Evolutionary conservation across 352 stramenopile species (phyloP), one percentile per base, ranked within the genome.

Genomic region (Pythium phragmiticola): DNA sequence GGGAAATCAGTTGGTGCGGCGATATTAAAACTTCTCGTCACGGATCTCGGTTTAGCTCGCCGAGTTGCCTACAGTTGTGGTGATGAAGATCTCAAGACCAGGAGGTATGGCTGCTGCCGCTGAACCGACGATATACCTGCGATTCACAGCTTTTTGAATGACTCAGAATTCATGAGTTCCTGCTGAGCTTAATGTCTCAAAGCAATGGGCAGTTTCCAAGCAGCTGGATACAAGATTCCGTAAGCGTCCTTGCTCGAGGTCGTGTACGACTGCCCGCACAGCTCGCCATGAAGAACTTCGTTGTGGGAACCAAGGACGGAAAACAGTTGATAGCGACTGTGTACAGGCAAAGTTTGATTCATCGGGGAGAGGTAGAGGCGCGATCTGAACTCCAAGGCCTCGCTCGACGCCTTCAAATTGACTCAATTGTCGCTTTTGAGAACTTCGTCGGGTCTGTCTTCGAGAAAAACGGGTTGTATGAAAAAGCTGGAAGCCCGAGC

Each of bases 211-310:
- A 47, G 8, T 65, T 66, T 41, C 63, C 63, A 7, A 50, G 19
- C 34, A 70, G 63, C 36, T 70, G 63, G 63, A 54, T 53, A 12
- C 55, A 63, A 52, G 63, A 70, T 13, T 28, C 55, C 3, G 36
- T 41, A 21, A n/a, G 12, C n/a, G 16, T 69, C 11, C 26, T 69
- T 11, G 11, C 55, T n/a, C 50, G 17, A 46, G 33, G 47, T 30
- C 12, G 39, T 21, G 17, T 36, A 9, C 39, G 17, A 21, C 19
- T 68, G 19, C 34, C 39, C 4, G 12, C 54, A 19, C 13, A 39
- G 11, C 13, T 53, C 4, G 26, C 65, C 4, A 36, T 70, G 36
- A 54, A 57, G 26, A 39, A 13, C 7, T 66, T 70, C n/a, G 42
- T 33, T 19, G 42, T 30, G 11, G 63, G 49, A 13, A 48, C 61